Evolutionary conservation across 495 filamentous ascomycete genomes (phyloP), one percentile per base, ranked within the genome.

Genomic region (Recurvomyces mirabilis): DNA sequence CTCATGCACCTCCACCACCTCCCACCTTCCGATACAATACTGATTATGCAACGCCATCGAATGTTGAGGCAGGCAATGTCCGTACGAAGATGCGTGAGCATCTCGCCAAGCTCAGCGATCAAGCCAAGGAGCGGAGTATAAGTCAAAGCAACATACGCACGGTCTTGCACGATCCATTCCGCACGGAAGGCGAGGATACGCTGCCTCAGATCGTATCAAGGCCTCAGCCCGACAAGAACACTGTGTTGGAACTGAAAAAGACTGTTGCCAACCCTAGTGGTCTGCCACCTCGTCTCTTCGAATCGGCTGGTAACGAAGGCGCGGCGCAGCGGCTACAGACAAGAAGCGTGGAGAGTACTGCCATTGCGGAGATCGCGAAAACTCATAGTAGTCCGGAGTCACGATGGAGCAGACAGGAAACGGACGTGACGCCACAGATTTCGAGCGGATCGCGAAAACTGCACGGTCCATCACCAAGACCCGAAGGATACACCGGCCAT

Each of bases 111-210:
- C 30, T 54, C 37, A 23, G 38, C 20, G 46, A 49, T 25, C 49
- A 49, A 11, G 51, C 51, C 18, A 50, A 54, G 35, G 46, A 54
- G 36, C 51, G 51, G 14, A 54, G 42, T 32, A 36, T 41, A 4
- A 50, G 46, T 25, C 51, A 54, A 17, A 20, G 29, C 14, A 54
- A 54, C 38, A 46, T 54, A 15, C 51, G 51, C 29, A 54, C 46
- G 2, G 51, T 49, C 36, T 19, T 50, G n/a, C 24, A 46, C 31
- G 51, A 54, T 18, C 46, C 51, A 3, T 54, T 50, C 26, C 34
- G 37, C 13, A 20, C 11, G 13, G 14, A 41, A 19, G 1, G 30
- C 3, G 29, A 26, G 25, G 17, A 4, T 22, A 17, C 6, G 5
- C 11, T 11, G 7, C 12, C 3, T 2, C 15, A 28, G 10, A 15